Percentiles rank a stretch among this genome's conserved stretches.
Evolutionary conservation across 768 basidiomycete genomes (phyloP).

Genomic region (Xerocomellus intermedius): DNA sequence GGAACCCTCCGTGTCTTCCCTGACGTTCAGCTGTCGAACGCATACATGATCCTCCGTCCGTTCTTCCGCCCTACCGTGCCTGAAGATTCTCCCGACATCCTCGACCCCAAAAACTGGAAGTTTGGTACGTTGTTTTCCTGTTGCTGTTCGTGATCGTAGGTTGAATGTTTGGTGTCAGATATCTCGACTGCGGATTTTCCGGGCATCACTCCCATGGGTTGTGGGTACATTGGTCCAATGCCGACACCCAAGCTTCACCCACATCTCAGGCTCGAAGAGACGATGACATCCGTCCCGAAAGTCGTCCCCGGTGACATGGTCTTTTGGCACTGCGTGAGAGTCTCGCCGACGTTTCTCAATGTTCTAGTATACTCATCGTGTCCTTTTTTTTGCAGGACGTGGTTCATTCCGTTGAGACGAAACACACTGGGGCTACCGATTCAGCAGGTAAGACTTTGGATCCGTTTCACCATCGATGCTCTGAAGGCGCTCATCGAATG

Average conservation of each 20-base stretch:
- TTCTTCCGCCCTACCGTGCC: constrained; percentile 62
- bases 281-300: constrained; percentile 69
- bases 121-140: constrained; percentile 34
- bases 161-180: constrained; percentile 33
- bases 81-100: constrained; percentile 39
- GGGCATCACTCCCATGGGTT: constrained; percentile 37
- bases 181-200: constrained; percentile 49
- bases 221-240: constrained; percentile 38
- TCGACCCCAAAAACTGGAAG: constrained; percentile 53
- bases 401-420: constrained; percentile 45
- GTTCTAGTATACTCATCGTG: not conserved
- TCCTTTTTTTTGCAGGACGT: constrained; percentile 36
- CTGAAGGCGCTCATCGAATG: not conserved
- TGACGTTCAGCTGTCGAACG: constrained; percentile 60
- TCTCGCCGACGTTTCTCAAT: not conserved
- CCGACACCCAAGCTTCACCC: constrained; percentile 62
- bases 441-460: constrained; percentile 47
- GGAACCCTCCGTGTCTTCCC: constrained; percentile 73
- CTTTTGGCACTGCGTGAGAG: constrained; percentile 67
- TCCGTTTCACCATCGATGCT: not conserved
- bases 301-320: constrained; percentile 77
- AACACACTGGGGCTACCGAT: constrained; percentile 53
- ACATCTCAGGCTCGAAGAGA: constrained; percentile 58
- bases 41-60: constrained; percentile 71
- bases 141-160: constrained; percentile 23